These are phyloP conservation scores for Solanum infundibuliforme DNA, from an alignment of 257 asterid species.

Conservation along the genomic window DNA sequence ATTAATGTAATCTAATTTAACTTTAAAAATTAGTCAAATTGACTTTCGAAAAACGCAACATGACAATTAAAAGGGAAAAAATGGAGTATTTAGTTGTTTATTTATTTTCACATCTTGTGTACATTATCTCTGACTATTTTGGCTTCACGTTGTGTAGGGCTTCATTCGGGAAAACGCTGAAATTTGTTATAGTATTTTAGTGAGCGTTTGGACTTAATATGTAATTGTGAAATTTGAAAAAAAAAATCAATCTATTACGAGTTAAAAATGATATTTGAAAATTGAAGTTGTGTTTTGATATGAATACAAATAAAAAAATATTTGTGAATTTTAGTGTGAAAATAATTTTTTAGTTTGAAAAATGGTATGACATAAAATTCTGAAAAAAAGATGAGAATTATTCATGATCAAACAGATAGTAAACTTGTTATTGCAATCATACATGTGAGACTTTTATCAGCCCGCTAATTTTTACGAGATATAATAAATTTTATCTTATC, in stretches of 20 bases:
- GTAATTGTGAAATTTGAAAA: neutral
- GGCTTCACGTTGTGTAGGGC: neutral
- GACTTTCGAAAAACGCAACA: accelerated
- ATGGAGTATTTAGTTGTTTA: too few relatives aligned
- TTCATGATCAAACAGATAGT: neutral
- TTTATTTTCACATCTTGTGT: neutral
- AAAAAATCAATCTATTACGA: neutral
- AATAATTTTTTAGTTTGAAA: neutral
- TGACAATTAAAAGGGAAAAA: too few relatives aligned
- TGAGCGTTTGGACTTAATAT: neutral
- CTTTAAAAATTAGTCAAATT: too few relatives aligned
- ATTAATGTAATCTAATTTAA: too few relatives aligned
- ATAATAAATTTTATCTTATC: neutral
- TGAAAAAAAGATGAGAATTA: neutral
- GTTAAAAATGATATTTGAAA: neutral
- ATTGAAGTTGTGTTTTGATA: neutral
- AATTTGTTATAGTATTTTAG: too few relatives aligned
- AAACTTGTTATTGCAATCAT: neutral
- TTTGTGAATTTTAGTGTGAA: neutral
- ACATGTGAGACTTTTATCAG: neutral
- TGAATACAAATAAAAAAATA: neutral
- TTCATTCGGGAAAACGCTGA: neutral
- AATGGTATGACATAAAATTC: neutral
- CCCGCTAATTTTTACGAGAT: neutral
- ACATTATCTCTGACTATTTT: too few relatives aligned